Evolutionary conservation across 352 stramenopile species (phyloP), one percentile per base, ranked within the genome.

Genomic region (Pythium guiyangense): DNA sequence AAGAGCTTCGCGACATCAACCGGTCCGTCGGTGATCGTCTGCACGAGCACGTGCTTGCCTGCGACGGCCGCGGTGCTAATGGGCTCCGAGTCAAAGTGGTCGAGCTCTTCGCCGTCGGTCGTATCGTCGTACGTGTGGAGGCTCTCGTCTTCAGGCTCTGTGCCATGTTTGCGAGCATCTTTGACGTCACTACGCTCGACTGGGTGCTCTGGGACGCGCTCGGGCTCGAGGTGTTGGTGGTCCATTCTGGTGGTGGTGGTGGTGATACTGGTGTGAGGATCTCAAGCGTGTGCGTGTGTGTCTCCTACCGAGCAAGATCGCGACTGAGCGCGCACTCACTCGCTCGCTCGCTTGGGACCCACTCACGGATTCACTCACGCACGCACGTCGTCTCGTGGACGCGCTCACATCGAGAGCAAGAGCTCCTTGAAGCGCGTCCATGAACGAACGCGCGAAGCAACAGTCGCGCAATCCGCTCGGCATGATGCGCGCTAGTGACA

Each of bases 1-100:
- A 62, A 39, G n/a, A 62, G 37, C 20, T 62, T 62, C 2, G 56
- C 56, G 39, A 62, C 48, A 27, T 62, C 56, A 34, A 62, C 27
- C 6, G 50, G 56, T 29, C 56, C 56, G 29, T 62, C 56, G 6
- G 49, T 25, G 29, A 62, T 62, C 27, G 56, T 55, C 20, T 39
- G 26, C 48, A 62, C 56, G 48, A 62, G 22, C 29, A 55, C 56
- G 56, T 55, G 56, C 29, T 29, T 62, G 27, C 48, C 56, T 8
- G 48, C 17, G 35, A 42, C 45, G 1, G 47, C 22, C 4, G 40
- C n/a, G 0, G 56, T 12, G 26, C 12, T 6, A 15, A 34, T 44
- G 10, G 17, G 56, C 15, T 62, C 48, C 18, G 35, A 40, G 26
- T 56, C 56, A 37, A 50, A 40, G 20, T 52, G 37, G 27, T 62